A percentile compares a stretch with the other conserved stretches of the same genome.
Evolutionary conservation across 2,329 filamentous ascomycete species (phyloP).

Genomic region (Fusarium sp.): DNA sequence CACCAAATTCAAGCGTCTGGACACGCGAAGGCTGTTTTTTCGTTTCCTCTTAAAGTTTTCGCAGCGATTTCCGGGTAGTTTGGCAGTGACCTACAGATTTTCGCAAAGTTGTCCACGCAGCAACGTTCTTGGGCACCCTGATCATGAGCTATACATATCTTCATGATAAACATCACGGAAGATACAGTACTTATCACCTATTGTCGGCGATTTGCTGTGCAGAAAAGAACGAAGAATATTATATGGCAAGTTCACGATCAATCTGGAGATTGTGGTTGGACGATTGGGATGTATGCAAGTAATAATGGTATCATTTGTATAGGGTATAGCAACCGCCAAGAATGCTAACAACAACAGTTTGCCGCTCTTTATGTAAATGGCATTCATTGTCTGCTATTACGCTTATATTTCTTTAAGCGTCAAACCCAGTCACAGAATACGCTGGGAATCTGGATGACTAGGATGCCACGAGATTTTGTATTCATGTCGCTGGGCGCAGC

Average conservation of each 20-base stretch:
- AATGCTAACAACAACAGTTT: neutral
- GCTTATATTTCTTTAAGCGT: no score
- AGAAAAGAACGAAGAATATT: neutral
- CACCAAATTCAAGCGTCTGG: no score
- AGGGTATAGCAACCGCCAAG: neutral
- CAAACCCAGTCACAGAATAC: neutral
- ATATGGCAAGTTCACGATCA: neutral
- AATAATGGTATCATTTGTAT: fast-evolving
- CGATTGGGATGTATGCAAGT: neutral
- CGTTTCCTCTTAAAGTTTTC: no score
- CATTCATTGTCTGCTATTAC: no score
- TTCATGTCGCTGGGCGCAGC: neutral
- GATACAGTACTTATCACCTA: no score
- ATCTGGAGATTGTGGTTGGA: neutral
- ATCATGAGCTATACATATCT: no score
- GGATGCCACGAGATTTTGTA: neutral
- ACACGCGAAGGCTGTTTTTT: no score
- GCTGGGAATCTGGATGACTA: fast-evolving
- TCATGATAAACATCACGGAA: no score
- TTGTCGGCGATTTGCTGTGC: neutral
- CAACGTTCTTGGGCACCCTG: no score
- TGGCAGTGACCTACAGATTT: no score
- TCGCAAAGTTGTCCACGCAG: no score
- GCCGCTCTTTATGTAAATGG: neutral
- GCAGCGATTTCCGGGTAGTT: no score